Base-by-base conservation (phyloP, 108 stramenopile species). In the Nitzschia putrida region DNA sequence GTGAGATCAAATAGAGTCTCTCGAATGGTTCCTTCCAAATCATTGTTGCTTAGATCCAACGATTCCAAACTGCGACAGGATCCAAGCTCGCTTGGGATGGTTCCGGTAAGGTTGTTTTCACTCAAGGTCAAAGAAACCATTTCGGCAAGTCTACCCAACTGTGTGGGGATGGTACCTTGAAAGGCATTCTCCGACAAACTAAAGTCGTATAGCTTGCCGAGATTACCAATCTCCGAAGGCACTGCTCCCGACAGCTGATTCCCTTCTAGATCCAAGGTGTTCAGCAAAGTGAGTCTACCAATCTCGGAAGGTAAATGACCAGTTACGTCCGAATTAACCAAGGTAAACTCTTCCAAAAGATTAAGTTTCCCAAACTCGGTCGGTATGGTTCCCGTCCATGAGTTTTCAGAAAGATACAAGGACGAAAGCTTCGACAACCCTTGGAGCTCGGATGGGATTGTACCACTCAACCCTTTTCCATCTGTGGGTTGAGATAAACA, bases 161-260 rank as follows among this genome's bases (percentile, higher is more conserved):
- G n/a, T n/a, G n/a, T n/a, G n/a, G n/a, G n/a, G n/a, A n/a, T n/a
- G n/a, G n/a, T n/a, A n/a, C n/a, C n/a, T n/a, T n/a, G n/a, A n/a
- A n/a, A n/a, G n/a, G n/a, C n/a, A n/a, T n/a, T n/a, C 3, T 42
- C 7, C 3, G 57, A 53, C 39, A 68, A 43, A 14, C 53, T 66
- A 56, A 74, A 40, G 20, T 29, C 41, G 8, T 13, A 9, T n/a
- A 69, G 54, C 41, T 60, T 61, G 8, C 11, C 51, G 13, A 87
- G 72, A 38, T 61, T 52, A 50, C 66, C 66, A 21, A 90, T 63
- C 11, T 81, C 81, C 23, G 58, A 54, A 23, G 86, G 73, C 44
- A 90, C 74, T n/a, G 71, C 77, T 24, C 89, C 89, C 8, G 85
- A 77, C 7, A 90, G 64, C 53, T 67, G 68, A 61, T 90, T 90